phyloP scores from a whole-genome alignment of 2,329 filamentous ascomycete genomes.

The Stagonosporopsis cucurbitacearum region DNA sequence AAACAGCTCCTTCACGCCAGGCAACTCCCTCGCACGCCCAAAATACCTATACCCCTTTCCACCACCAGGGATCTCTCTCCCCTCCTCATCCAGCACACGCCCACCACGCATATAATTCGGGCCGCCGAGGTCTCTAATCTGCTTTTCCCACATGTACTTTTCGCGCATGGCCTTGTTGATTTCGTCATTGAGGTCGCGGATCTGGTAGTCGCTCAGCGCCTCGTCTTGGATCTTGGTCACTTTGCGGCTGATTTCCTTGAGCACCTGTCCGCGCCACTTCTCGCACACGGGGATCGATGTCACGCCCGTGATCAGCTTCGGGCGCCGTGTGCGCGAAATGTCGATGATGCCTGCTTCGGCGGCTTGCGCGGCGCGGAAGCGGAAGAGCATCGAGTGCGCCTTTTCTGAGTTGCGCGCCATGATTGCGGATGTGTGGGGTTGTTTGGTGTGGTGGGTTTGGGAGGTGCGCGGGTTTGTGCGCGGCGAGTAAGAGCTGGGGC shows the following conservation, averaged over 20 bases:
- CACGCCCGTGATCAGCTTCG: constrained; percentile 88
- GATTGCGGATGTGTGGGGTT: constrained; percentile 27
- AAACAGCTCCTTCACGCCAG: constrained; percentile 88
- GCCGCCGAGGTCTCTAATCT: constrained; percentile 93
- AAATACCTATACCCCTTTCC: constrained; percentile 89
- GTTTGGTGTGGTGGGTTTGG: neutral
- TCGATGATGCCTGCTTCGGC: constrained; percentile 96
- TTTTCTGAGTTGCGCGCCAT: constrained; percentile 96
- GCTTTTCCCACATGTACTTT: constrained; percentile 98
- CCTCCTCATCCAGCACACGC: constrained; percentile 62
- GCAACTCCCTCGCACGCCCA: constrained; percentile 85
- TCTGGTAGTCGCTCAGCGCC: constrained; percentile 92
- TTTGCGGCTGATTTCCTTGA: constrained; percentile 97
- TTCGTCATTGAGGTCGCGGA: constrained; percentile 97
- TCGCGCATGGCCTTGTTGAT: constrained; percentile 99
- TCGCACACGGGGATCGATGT: constrained; percentile 86
- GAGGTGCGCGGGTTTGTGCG: neutral
- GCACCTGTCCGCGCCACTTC: constrained; percentile 96
- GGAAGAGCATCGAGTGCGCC: constrained; percentile 99
- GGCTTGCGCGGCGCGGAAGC: constrained; percentile 97
- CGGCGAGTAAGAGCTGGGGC: neutral
- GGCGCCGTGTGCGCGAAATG: constrained; percentile 84
- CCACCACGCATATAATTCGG: constrained; percentile 91
- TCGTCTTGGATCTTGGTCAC: constrained; percentile 94
- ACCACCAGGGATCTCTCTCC: constrained; percentile 64